Evolutionary conservation across 495 filamentous ascomycete genomes (phyloP), one percentile per base, ranked within the genome.

Genomic region (Hypomontagnella monticulosa): DNA sequence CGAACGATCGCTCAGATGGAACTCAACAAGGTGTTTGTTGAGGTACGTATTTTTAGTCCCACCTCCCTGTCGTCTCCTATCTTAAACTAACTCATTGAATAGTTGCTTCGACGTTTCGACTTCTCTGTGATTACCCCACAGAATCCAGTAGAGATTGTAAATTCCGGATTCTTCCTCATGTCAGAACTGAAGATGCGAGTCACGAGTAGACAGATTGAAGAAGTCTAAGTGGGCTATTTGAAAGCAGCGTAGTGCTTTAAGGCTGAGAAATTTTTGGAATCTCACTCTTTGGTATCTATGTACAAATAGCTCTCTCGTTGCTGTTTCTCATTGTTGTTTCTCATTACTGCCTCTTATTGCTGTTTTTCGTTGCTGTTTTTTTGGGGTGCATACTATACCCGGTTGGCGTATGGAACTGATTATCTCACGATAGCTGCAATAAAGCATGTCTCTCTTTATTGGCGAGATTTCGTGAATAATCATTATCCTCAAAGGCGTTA

Each of bases 11-110:
- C 73, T 1, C 66, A 69, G 18, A 69, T 79, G 65, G 70, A 85
- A 68, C 67, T 85, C 37, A 80, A 82, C 48, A 88, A 87, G 72
- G 72, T 78, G 0, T 69, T 86, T 62, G 76, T 85, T 32, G 83
- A 87, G 80, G 81, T 84, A 52, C 38, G 76, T 73, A 6, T 2
- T 3, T 27, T 16, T 36, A 23, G 2, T 18, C 32, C 18, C 4
- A 1, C 5, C 4, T 10, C 11, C 9, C 36, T 11, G 15, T 33
- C 14, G n/a, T 38, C 8, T 54, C n/a, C 30, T 12, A 20, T 18
- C 9, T 14, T 10, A 27, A n/a, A 18, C 43, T 59, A 38, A 61
- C 41, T 0, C 19, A 52, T 33, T 3, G 34, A 8, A 38, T 48
- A 69, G 66, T 46, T 69, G 8, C 55, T 69, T 27, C 66, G 60